Conservation (phyloP, 148 eudicot genomes). For the Simmondsia chinensis region DNA sequence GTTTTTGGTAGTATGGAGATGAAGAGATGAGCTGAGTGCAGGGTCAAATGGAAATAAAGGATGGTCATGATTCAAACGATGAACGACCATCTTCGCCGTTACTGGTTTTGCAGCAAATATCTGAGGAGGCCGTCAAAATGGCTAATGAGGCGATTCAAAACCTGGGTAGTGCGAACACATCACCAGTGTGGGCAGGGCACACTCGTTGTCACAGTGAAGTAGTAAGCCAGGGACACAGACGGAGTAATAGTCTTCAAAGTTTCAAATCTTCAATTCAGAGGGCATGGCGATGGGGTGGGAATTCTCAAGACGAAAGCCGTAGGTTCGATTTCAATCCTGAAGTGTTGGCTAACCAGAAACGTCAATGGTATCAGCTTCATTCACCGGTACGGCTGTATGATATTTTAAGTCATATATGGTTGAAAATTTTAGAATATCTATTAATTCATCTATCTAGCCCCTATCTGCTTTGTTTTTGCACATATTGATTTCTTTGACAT, state of each 20-base stretch:
- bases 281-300: constrained; percentile 72
- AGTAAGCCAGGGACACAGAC: constrained; percentile 18
- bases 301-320: constrained; percentile 33
- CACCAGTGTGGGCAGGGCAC: constrained; percentile 33
- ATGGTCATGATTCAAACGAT: constrained; percentile 25
- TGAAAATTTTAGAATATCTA: too few species aligned
- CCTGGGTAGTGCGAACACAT: constrained; percentile 24
- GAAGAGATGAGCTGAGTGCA: constrained; percentile 14
- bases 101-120: constrained; percentile 49
- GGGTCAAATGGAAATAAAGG: constrained; percentile 41
- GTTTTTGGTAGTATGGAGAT: too few species aligned
- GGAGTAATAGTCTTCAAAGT: constrained; percentile 44
- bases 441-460: too few species aligned
- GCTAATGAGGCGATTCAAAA: constrained; percentile 48
- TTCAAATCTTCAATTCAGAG: constrained; percentile 63
- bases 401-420: too few species aligned
- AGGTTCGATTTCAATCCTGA: constrained; percentile 67
- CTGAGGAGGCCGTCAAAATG: constrained; percentile 62
- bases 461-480: too few species aligned
- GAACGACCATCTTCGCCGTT: constrained; percentile 44
- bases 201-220: constrained; percentile 61
- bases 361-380: constrained; percentile 95
- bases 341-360: constrained; percentile 80
- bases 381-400: constrained; percentile 46
- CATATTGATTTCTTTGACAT: too few species aligned